These are phyloP conservation scores for Cymbidium sinense DNA, from an alignment of 106 monocot genomes.

Conservation along the genomic window DNA sequence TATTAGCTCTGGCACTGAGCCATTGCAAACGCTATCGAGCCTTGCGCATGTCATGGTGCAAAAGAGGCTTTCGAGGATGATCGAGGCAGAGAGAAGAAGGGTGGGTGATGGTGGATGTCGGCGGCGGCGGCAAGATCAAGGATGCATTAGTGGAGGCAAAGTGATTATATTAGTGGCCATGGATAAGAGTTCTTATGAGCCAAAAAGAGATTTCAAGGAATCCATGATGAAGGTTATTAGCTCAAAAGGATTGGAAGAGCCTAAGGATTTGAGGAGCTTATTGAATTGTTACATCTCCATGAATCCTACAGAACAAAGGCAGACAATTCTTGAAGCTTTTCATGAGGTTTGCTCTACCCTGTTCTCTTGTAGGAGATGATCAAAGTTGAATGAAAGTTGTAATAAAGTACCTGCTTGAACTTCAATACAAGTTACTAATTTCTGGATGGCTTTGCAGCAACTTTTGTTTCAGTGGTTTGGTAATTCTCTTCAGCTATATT, in stretches of 20 bases:
- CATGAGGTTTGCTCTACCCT: constrained; percentile 48
- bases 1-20: neutral
- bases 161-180: constrained; percentile 39
- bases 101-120: no score
- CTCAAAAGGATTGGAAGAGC: constrained; percentile 37
- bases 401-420: neutral
- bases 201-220: constrained; percentile 32
- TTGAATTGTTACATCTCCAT: constrained; percentile 58
- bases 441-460: no score
- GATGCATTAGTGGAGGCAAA: neutral
- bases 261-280: constrained; percentile 39
- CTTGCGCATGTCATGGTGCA: constrained; percentile 44
- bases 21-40: constrained; percentile 10
- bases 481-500: no score
- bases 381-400: neutral
- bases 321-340: constrained; percentile 53
- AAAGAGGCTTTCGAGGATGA: constrained; percentile 35
- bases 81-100: neutral
- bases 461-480: no score
- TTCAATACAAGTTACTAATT: no score
- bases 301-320: constrained; percentile 41
- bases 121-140: neutral
- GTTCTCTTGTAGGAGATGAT: constrained; percentile 17
- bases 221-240: constrained; percentile 56
- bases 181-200: constrained; percentile 30